Evolutionary conservation across 768 basidiomycete species (phyloP).

Genomic region (Tricholoma terreum): DNA sequence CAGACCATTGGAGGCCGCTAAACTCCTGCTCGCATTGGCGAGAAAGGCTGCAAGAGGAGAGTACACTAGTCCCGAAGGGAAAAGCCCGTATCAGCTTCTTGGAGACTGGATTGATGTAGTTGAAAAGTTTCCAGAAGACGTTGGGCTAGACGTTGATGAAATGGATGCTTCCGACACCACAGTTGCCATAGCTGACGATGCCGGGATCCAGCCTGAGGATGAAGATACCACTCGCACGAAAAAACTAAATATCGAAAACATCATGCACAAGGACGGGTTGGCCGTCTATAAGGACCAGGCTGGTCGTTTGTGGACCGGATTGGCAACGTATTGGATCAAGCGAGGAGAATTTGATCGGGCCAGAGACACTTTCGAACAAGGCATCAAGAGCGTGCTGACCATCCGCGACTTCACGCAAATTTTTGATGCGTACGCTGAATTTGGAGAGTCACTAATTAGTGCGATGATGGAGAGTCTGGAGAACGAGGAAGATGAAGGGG

Average conservation of each 20-base stretch:
- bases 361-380: constrained; percentile 83
- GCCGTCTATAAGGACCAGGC: constrained; percentile 94
- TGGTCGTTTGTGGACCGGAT: constrained; percentile 91
- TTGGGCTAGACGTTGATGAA: constrained; percentile 83
- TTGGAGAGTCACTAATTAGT: constrained; percentile 84
- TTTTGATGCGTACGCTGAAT: constrained; percentile 95
- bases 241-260: constrained; percentile 82
- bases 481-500: constrained; percentile 77
- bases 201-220: constrained; percentile 53
- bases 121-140: constrained; percentile 87
- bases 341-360: constrained; percentile 92
- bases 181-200: constrained; percentile 44
- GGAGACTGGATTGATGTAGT: constrained; percentile 91
- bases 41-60: constrained; percentile 80
- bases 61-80: constrained; percentile 86
- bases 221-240: constrained; percentile 71
- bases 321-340: constrained; percentile 99
- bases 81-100: constrained; percentile 93
- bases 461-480: constrained; percentile 86
- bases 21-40: constrained; percentile 80
- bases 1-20: constrained; percentile 90
- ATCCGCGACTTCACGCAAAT: constrained; percentile 97
- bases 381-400: constrained; percentile 80
- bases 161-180: constrained; percentile 56
- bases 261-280: constrained; percentile 85